Base-by-base conservation (phyloP, 306 rosid species). In the Quercus agrifolia region DNA sequence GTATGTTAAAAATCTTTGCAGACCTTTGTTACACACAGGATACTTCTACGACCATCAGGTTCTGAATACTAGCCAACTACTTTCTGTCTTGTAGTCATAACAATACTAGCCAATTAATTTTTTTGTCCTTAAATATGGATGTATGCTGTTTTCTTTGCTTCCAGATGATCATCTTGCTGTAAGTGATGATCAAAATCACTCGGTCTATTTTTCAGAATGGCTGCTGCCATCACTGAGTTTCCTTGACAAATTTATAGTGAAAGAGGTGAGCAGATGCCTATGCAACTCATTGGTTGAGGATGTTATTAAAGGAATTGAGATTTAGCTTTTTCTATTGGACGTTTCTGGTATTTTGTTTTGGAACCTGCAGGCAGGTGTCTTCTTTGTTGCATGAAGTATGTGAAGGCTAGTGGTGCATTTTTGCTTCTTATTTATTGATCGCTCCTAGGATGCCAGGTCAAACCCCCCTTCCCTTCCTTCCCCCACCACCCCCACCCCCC, bases 11-110 rank as follows among this genome's bases (percentile, higher is more conserved):
- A 55, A 59, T 78, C 78, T 81, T 84, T 82, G 80, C 96, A 94
- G 98, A 85, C 91, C 72, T 90, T 92, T 86, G 92, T 92, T 83
- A 92, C 97, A 18, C 98, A 92, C 89, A 85, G 92, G 72, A 78
- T 94, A 59, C 91, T 86, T 56, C 66, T 89, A 41, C 90, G 87
- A 71, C 79, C 87, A 79, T 85, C 98, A 92, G 98, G 98, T 92
- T 85, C 75, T 74, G 55, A 77, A 49, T 73, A 23, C 19, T 58
- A 58, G 2, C 74, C 69, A 19, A 73, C 54, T 49, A 49, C 54
- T 49, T 49, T 49, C 54, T 49, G 54, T 49, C 54, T 49, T 46
- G 61, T 74, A 20, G 71, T 70, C 14, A 44, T 75, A 52, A 23
- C 30, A 73, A 14, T 59, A 28, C 33, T 69, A 56, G 72, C 31